Evolutionary conservation across 2,329 filamentous ascomycete genomes (phyloP).

Genomic region (Annulohypoxylon truncatum): DNA sequence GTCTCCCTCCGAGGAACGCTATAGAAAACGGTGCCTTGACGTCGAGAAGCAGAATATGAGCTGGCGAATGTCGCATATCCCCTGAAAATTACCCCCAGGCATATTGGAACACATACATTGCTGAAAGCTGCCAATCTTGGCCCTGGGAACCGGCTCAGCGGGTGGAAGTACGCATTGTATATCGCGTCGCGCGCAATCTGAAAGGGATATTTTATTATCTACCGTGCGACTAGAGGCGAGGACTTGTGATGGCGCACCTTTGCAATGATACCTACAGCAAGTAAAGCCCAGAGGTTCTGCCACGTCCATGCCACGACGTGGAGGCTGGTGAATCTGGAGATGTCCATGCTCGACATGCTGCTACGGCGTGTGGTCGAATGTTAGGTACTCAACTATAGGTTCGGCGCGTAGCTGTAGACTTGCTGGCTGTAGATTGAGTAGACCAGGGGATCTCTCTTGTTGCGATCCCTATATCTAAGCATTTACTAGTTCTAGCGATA

Average conservation of each 20-base stretch:
- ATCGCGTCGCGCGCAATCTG: not conserved
- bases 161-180: constrained; percentile 19
- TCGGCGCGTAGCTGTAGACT: not conserved
- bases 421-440: not conserved
- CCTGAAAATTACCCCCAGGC: not conserved
- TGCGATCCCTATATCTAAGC: not conserved
- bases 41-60: not conserved
- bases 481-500: not conserved
- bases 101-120: constrained; percentile 11
- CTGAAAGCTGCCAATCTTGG: constrained; percentile 13
- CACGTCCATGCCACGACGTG: not conserved
- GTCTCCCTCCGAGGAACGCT: constrained; percentile 13
- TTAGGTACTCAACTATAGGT: not conserved
- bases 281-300: not conserved
- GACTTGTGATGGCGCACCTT: constrained; percentile 6
- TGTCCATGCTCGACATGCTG: constrained; percentile 5
- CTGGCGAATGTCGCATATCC: not conserved
- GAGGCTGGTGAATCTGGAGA: not conserved
- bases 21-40: not conserved
- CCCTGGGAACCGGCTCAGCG: constrained; percentile 13
- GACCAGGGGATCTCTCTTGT: not conserved
- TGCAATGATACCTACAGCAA: not conserved
- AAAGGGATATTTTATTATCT: not conserved
- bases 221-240: not conserved
- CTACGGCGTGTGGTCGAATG: not conserved